These are phyloP conservation scores for Microdochium paspali DNA, from an alignment of 2,329 filamentous ascomycete genomes.

Conservation along the genomic window DNA sequence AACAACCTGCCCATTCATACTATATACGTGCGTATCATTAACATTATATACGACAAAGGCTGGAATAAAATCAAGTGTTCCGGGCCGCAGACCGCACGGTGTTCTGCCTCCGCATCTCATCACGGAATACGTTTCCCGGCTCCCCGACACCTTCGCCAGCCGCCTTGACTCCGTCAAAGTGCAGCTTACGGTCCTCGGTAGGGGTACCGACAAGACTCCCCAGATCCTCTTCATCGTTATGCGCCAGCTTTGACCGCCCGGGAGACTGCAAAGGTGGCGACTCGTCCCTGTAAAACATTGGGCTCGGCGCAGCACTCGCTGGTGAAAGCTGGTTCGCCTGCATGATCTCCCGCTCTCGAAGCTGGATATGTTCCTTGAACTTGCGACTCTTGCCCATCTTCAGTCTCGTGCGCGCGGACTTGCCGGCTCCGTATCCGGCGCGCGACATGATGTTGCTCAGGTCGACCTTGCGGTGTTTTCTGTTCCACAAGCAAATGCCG, in stretches of 20 bases:
- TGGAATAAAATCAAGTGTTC: no score
- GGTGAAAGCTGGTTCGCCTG: background rate
- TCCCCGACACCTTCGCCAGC: slow-evolving; percentile 1
- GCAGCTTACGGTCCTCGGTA: slow-evolving; percentile 29
- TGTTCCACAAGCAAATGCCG: slow-evolving; percentile 48
- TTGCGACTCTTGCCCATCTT: background rate
- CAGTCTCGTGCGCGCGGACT: background rate
- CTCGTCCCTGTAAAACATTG: slow-evolving; percentile 25
- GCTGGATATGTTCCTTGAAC: background rate
- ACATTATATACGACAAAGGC: no score
- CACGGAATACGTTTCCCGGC: slow-evolving; percentile 33
- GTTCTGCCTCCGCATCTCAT: slow-evolving; percentile 39
- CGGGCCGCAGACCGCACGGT: slow-evolving; percentile 19
- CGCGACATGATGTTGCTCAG: slow-evolving; percentile 44
- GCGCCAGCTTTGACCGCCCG: slow-evolving; percentile 13
- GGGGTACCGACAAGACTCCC: slow-evolving; percentile 40
- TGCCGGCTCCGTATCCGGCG: slow-evolving; percentile 15
- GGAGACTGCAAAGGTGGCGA: slow-evolving; percentile 12
- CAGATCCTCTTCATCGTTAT: slow-evolving; percentile 34
- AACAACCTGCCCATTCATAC: no score
- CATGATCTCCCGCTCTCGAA: background rate
- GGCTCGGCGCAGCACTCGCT: background rate
- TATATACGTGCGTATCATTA: no score
- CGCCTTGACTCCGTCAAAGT: slow-evolving; percentile 18
- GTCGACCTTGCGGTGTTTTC: slow-evolving; percentile 36